Conservation (phyloP, 352 stramenopile species). For the Phytophthora quininea region DNA sequence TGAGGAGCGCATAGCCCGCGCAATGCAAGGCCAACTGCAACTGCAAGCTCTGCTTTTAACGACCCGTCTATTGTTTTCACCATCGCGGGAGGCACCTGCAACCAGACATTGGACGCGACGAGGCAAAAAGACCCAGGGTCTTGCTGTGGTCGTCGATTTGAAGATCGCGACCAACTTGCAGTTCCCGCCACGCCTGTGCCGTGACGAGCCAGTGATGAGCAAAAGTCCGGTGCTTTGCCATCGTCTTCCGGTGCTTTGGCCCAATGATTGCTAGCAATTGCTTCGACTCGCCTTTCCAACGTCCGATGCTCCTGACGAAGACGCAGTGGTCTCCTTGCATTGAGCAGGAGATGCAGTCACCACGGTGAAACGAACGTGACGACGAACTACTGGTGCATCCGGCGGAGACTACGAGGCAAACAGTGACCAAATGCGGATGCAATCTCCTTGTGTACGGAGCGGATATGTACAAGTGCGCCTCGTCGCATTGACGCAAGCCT, state of each 20-base stretch:
- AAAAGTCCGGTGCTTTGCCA: too few species aligned
- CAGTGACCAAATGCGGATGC: too few species aligned
- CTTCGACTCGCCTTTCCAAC: too few species aligned
- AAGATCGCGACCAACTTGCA: not conserved
- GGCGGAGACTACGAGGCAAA: too few species aligned
- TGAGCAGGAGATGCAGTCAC: too few species aligned
- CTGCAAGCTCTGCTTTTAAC: not conserved
- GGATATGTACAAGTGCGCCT: not conserved
- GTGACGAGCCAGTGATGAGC: not conserved
- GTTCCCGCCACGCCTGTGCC: not conserved
- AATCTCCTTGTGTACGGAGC: too few species aligned
- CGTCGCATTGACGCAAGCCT: not conserved
- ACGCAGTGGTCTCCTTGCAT: too few species aligned
- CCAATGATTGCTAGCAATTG: too few species aligned
- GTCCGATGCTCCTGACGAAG: too few species aligned
- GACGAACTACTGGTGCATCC: too few species aligned
- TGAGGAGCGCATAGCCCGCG: not conserved
- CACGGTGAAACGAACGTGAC: too few species aligned
- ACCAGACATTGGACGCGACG: not conserved
- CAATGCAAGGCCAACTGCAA: not conserved
- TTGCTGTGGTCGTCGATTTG: not conserved
- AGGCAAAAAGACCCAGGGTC: not conserved
- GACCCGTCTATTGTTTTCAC: conserved; percentile 1
- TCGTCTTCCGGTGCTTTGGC: too few species aligned
- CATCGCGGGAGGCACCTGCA: not conserved